phyloP scores from a whole-genome alignment of 345 rosid species.

The Salix brachista region DNA sequence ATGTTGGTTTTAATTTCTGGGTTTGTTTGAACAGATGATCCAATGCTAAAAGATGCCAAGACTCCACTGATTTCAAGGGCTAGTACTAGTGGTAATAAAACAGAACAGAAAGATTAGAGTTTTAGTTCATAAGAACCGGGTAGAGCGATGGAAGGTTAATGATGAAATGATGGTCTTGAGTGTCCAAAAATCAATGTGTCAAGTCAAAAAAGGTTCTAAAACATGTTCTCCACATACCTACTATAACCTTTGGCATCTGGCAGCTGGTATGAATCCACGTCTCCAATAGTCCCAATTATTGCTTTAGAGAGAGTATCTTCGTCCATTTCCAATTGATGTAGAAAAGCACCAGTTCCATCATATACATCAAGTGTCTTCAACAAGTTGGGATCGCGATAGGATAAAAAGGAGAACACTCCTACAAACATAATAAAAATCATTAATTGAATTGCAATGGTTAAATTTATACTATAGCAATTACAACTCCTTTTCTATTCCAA shows the following conservation, averaged over 20 bases:
- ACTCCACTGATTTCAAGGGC: conserved; percentile 47
- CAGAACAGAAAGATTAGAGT: conserved; percentile 24
- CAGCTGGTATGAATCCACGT: conserved; percentile 87
- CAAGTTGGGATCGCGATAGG: conserved; percentile 93
- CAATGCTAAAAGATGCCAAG: conserved; percentile 58
- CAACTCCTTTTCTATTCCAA: not conserved
- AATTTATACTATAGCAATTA: not conserved
- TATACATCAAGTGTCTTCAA: conserved; percentile 82
- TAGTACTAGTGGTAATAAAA: conserved; percentile 13
- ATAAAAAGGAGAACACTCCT: conserved; percentile 83
- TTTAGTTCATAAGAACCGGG: conserved; percentile 41
- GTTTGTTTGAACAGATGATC: conserved; percentile 48
- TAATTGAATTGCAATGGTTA: conserved; percentile 11
- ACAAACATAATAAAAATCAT: conserved; percentile 8
- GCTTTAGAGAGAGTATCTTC: conserved; percentile 83
- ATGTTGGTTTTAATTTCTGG: conserved; percentile 1
- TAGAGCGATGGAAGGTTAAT: conserved; percentile 41
- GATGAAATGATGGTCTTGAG: not conserved
- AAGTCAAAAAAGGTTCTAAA: not conserved
- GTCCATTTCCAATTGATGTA: conserved; percentile 75
- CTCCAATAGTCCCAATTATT: conserved; percentile 93
- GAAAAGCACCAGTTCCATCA: conserved; percentile 79
- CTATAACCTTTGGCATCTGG: conserved; percentile 99
- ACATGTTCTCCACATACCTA: conserved; percentile 46
- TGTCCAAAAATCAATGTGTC: not conserved